A percentile compares a stretch with the other conserved stretches of the same genome.
phyloP scores from a whole-genome alignment of 257 asterid genomes.

The Nicotiana benthamiana region DNA sequence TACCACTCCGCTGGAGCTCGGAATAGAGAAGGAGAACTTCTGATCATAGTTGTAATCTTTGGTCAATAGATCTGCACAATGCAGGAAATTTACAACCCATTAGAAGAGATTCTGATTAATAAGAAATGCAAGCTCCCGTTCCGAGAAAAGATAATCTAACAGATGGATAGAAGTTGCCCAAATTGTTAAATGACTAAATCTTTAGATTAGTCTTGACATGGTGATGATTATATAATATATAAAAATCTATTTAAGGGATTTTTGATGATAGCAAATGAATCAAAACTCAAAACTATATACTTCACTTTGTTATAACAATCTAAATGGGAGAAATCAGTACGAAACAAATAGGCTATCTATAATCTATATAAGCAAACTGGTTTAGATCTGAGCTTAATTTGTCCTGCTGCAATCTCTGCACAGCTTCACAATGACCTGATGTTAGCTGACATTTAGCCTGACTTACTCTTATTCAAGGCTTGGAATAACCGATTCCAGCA shows the following conservation, averaged over 20 bases:
- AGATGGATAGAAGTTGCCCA: background rate
- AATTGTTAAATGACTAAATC: background rate
- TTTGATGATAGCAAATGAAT: background rate
- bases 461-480: background rate
- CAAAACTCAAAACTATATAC: background rate
- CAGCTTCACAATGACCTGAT: background rate
- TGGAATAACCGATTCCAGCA: background rate
- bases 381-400: background rate
- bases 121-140: background rate
- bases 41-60: constrained; percentile 83
- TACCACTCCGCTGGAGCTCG: constrained; percentile 84
- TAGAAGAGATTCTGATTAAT: background rate
- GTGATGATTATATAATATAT: background rate
- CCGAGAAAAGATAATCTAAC: background rate
- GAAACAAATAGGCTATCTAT: background rate
- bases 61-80: constrained; percentile 64
- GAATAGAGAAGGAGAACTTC: constrained; percentile 61
- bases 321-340: background rate
- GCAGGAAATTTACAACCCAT: background rate
- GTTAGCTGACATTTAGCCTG: background rate
- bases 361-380: background rate
- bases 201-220: background rate
- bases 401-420: background rate
- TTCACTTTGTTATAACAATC: background rate
- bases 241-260: background rate